Evolutionary conservation across 768 basidiomycete genomes (phyloP).

Genomic region (Suillus occidentalis): DNA sequence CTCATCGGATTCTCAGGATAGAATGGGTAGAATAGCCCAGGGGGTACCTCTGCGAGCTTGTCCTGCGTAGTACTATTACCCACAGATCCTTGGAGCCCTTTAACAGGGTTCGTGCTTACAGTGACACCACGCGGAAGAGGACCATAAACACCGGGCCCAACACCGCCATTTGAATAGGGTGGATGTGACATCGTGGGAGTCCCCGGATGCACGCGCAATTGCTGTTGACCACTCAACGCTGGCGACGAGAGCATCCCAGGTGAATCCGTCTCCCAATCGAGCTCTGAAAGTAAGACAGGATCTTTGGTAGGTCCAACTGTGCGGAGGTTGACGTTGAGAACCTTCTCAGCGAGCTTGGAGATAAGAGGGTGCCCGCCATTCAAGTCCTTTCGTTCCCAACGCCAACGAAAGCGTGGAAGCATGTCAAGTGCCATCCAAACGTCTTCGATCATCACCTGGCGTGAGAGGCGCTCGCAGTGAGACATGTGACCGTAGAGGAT

Average conservation of each 20-base stretch:
- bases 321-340: constrained; percentile 73
- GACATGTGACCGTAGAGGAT: constrained; percentile 88
- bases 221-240: constrained; percentile 26
- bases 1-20: constrained; percentile 55
- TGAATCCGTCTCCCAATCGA: constrained; percentile 47
- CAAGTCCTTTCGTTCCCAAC: constrained; percentile 85
- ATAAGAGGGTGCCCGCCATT: constrained; percentile 84
- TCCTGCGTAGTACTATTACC: constrained; percentile 24
- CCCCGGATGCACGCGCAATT: constrained; percentile 29
- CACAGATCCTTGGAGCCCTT: constrained; percentile 25
- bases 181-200: constrained; percentile 39
- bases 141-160: constrained; percentile 28
- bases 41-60: constrained; percentile 64
- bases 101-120: constrained; percentile 31
- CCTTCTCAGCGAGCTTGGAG: constrained; percentile 76
- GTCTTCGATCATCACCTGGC: constrained; percentile 72
- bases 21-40: constrained; percentile 75
- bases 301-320: constrained; percentile 43
- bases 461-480: constrained; percentile 64
- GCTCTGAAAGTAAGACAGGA: constrained; percentile 43
- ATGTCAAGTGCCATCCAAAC: constrained; percentile 86
- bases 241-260: constrained; percentile 26
- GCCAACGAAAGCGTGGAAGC: constrained; percentile 88
- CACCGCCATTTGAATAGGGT: constrained; percentile 33
- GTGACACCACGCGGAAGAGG: constrained; percentile 20